Base-by-base conservation (phyloP, 2,329 filamentous ascomycete species). In the Penicillium sp. region DNA sequence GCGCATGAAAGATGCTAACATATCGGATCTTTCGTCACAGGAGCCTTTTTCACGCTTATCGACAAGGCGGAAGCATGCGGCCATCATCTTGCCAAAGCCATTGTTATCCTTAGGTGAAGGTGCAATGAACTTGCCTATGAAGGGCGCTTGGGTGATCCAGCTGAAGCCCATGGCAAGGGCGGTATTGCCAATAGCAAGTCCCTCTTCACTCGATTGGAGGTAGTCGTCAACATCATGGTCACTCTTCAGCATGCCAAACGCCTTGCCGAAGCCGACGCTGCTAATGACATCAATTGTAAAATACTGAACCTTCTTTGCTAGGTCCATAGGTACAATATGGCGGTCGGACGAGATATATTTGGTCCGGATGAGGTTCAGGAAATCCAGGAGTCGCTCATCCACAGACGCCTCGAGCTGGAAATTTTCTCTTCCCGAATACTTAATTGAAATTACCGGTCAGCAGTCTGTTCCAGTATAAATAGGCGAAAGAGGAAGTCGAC, bases 271-370 rank as follows among this genome's bases (percentile, higher is more conserved):
- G 0, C 78, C 78, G 4, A 85, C 62, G 36, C 77, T 75, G 27
- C 75, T 80, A 55, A 85, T 82, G 32, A 83, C 76, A 51, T 85
- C 83, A 4, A 84, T 67, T 0, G 80, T 81, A 48, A 84, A 78
- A 67, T 74, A 83, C 34, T 81, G 78, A 3, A 75, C 72, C 53
- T 80, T 80, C 5, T 68, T 67, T 2, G 73, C 76, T 45, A 80
- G 61, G 50, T 84, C 79, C 59, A 83, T 56, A 1, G 68, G 63
- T 7, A 58, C 49, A 7, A 64, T 27, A 13, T 51, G 46, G 13
- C 41, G 66, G 27, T 68, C 63, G 12, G 55, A 69, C 4, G 68
- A 70, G 4, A 76, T 67, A 30, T 79, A 78, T 55, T 78, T 79
- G n/a, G 56, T 61, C 50, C 76, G 72, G 30, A 84, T 76, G 7